Evolutionary conservation across 2,329 filamentous ascomycete species (phyloP).

Genomic region (Diaporthe citrichinensis): DNA sequence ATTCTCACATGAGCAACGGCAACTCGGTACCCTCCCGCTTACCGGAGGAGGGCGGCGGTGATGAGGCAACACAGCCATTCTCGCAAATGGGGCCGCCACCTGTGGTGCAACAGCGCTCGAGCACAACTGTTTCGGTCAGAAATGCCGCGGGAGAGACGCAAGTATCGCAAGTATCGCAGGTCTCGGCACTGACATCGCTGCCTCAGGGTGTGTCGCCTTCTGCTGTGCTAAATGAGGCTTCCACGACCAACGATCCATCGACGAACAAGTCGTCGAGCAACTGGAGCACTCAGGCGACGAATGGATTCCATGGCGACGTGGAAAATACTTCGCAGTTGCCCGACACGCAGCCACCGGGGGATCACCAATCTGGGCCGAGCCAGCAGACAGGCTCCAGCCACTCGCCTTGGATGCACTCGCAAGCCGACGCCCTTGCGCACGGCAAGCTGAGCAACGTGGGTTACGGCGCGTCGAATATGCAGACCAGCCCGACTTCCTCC

Average conservation of each 20-base stretch:
- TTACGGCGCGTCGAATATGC: constrained; percentile 34
- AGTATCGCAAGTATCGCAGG: constrained; percentile 70
- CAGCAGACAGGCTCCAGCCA: constrained; percentile 64
- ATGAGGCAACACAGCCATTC: constrained; percentile 61
- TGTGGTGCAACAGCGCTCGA: constrained; percentile 54
- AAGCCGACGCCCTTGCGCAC: constrained; percentile 65
- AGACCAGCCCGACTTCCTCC: constrained; percentile 56
- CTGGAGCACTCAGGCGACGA: constrained; percentile 80
- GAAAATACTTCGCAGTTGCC: constrained; percentile 64
- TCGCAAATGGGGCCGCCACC: constrained; percentile 67
- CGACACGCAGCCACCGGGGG: constrained; percentile 64
- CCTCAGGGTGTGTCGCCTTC: constrained; percentile 71
- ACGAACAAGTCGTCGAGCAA: constrained; percentile 72
- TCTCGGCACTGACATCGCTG: constrained; percentile 71
- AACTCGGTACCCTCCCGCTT: constrained; percentile 64
- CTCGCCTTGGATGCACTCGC: constrained; percentile 71
- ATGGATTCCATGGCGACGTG: constrained; percentile 68
- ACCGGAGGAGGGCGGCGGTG: constrained; percentile 68
- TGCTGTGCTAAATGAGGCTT: constrained; percentile 83
- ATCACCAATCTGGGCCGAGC: constrained; percentile 50
- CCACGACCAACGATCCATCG: constrained; percentile 91
- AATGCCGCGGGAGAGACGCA: constrained; percentile 62
- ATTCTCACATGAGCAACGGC: constrained; percentile 72
- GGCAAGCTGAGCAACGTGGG: constrained; percentile 45
- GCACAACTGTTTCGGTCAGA: constrained; percentile 50